Conservation (phyloP, 139 green algal species). For the Coccomyxa sp. region DNA sequence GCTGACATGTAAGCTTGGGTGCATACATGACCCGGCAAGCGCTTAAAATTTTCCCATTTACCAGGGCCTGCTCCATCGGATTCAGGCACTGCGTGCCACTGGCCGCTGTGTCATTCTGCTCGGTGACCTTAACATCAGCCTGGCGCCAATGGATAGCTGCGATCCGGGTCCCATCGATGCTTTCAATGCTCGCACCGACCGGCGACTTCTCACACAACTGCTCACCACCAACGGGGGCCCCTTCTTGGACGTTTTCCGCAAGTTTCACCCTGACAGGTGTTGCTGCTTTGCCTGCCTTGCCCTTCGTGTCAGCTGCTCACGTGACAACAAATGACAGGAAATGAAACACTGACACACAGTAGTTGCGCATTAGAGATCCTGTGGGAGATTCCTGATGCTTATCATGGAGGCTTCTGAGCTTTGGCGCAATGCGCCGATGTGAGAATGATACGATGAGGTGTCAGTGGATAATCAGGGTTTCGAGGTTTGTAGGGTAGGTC, state of each 20-base stretch:
- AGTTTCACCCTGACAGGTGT: constrained; percentile 22
- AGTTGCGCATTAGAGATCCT: background rate
- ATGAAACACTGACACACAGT: background rate
- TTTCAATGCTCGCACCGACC: constrained; percentile 15
- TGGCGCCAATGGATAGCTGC: constrained; percentile 34
- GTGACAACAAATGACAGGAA: background rate
- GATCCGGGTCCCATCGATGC: constrained; percentile 7
- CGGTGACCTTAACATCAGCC: constrained; percentile 71
- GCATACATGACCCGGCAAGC: too few species aligned
- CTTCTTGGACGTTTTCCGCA: constrained; percentile 45
- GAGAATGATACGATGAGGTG: background rate
- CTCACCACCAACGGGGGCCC: constrained; percentile 12
- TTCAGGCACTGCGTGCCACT: constrained; percentile 21
- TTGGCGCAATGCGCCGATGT: background rate
- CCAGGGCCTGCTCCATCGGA: constrained; percentile 31
- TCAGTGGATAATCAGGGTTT: background rate
- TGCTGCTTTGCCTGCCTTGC: too few species aligned
- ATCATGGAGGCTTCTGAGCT: background rate
- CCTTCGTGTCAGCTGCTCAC: background rate
- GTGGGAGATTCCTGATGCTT: background rate
- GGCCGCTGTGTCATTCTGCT: constrained; percentile 49
- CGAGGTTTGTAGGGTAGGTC: background rate
- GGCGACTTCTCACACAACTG: constrained; percentile 26
- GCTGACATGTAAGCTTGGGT: too few species aligned
- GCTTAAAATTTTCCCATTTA: too few species aligned